Conservation (phyloP, 2,329 filamentous ascomycete genomes). For the Chaetomiaceae sp. region DNA sequence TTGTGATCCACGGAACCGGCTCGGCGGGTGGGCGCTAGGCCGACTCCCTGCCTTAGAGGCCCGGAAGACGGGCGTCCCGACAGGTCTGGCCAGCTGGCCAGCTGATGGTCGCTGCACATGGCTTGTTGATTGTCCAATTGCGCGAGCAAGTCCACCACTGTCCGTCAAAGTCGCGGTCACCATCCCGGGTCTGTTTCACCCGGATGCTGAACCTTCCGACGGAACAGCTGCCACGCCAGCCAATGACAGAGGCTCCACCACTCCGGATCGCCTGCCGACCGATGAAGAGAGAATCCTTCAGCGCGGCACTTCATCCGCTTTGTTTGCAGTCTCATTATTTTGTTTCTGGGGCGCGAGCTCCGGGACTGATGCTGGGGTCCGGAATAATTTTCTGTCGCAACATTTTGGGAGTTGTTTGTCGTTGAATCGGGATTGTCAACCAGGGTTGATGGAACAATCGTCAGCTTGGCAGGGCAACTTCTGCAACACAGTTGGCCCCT, state of each 20-base stretch:
- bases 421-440: too few relatives aligned
- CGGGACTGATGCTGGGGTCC: neutral
- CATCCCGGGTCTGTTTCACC: constrained; percentile 11
- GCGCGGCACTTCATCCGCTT: neutral
- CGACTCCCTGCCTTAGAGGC: constrained; percentile 7
- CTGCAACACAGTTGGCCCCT: too few relatives aligned
- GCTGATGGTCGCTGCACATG: neutral
- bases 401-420: too few relatives aligned
- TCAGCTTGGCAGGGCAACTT: too few relatives aligned
- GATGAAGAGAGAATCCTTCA: neutral
- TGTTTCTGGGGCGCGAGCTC: neutral
- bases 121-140: neutral
- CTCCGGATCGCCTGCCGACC: neutral
- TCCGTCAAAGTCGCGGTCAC: neutral
- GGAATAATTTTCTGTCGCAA: neutral
- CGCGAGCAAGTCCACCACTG: too few relatives aligned
- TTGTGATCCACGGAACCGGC: constrained; percentile 1
- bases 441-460: too few relatives aligned
- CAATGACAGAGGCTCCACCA: neutral
- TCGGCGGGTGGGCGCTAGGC: neutral
- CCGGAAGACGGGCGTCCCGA: constrained; percentile 15
- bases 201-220: constrained; percentile 10
- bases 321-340: neutral
- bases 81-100: constrained; percentile 1
- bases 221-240: neutral